Percentiles rank a stretch among this genome's conserved stretches.
Conservation (phyloP, 2,329 filamentous ascomycete species). For the Curvularia sp. region DNA sequence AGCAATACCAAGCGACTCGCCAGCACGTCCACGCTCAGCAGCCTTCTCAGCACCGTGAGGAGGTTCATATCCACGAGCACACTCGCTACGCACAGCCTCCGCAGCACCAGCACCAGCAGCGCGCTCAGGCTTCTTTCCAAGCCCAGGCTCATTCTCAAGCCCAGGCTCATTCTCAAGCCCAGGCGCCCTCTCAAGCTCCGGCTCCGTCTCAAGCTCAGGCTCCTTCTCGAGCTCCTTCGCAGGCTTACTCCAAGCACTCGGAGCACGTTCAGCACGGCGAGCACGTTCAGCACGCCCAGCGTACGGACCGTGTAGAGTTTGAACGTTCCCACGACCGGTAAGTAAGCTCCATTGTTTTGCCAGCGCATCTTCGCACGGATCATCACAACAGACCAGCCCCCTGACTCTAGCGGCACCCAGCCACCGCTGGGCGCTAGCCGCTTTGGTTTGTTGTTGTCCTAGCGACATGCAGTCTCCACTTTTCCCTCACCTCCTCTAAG, state of each 20-base stretch:
- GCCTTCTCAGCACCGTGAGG: constrained; percentile 35
- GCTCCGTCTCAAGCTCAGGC: constrained; percentile 14
- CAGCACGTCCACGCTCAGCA: constrained; percentile 12
- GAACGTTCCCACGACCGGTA: constrained; percentile 41
- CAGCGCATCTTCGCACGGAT: constrained; percentile 40
- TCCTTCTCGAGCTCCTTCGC: too few species aligned
- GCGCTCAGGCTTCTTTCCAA: constrained; percentile 13
- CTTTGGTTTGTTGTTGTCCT: constrained; percentile 51
- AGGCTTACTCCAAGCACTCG: constrained; percentile 10
- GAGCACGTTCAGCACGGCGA: constrained; percentile 3
- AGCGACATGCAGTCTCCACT: constrained; percentile 50
- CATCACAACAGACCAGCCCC: constrained; percentile 42
- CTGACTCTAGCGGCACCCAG: constrained; percentile 46
- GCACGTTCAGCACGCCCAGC: constrained; percentile 21
- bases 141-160: background rate
- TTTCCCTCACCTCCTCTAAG: constrained; percentile 46
- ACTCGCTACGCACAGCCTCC: constrained; percentile 14
- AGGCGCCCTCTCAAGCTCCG: background rate
- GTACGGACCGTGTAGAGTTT: constrained; percentile 38
- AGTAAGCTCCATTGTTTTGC: constrained; percentile 41
- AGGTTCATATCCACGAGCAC: constrained; percentile 17
- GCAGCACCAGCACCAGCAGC: constrained; percentile 18
- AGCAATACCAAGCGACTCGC: constrained; percentile 5
- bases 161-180: background rate
- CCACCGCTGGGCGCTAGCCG: constrained; percentile 43